phyloP scores from a whole-genome alignment of 2,329 filamentous ascomycete genomes.

The Verticillium isaacii region DNA sequence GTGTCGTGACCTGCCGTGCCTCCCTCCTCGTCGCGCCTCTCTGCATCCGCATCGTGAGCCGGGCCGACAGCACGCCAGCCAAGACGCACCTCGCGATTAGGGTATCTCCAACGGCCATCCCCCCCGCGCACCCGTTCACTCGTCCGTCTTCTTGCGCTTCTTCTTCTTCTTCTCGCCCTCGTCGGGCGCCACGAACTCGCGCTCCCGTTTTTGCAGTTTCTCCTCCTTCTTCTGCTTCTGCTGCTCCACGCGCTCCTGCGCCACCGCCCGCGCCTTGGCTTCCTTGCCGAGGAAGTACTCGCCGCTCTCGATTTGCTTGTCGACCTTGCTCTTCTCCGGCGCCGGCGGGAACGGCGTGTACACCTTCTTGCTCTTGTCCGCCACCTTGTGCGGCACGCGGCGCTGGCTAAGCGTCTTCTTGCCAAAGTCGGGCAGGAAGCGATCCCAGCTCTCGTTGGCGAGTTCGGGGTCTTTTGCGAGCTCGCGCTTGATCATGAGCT shows the following conservation, averaged over 20 bases:
- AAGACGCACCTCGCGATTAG: neutral
- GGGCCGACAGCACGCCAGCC: neutral
- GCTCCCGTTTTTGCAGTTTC: slow-evolving; percentile 77
- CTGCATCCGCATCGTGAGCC: neutral
- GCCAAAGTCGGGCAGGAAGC: slow-evolving; percentile 97
- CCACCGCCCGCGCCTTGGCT: slow-evolving; percentile 78
- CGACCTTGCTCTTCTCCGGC: slow-evolving; percentile 98
- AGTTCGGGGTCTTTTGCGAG: slow-evolving; percentile 84
- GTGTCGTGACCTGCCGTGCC: neutral
- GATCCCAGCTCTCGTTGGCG: slow-evolving; percentile 86
- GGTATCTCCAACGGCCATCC: neutral
- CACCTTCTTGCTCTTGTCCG: slow-evolving; percentile 86
- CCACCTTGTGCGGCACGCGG: slow-evolving; percentile 76
- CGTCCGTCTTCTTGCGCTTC: slow-evolving; percentile 54
- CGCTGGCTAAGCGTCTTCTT: slow-evolving; percentile 84
- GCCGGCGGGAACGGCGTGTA: slow-evolving; percentile 97
- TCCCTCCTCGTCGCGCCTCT: neutral
- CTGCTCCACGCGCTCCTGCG: slow-evolving; percentile 76
- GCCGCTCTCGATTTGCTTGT: slow-evolving; percentile 94
- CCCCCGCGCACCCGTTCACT: slow-evolving; percentile 10
- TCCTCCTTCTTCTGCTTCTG: slow-evolving; percentile 85
- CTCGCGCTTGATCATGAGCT: slow-evolving; percentile 90
- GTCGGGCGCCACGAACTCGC: slow-evolving; percentile 82
- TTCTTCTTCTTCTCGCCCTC: slow-evolving; percentile 63
- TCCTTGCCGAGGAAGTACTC: slow-evolving; percentile 95